These are phyloP conservation scores for Endoconidiophora polonica DNA, from an alignment of 2,329 filamentous ascomycete species.

Conservation along the genomic window DNA sequence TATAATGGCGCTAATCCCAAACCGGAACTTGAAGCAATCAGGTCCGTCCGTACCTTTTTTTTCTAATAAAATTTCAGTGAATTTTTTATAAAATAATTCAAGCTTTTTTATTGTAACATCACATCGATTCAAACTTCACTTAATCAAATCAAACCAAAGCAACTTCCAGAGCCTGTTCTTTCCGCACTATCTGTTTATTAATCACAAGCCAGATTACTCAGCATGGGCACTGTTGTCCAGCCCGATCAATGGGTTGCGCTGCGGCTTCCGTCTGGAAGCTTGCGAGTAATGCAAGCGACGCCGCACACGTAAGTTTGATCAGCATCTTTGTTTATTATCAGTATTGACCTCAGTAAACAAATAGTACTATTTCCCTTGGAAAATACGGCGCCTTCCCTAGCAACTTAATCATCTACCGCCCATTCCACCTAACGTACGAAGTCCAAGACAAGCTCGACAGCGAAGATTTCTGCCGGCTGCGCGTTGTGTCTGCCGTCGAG, in stretches of 20 bases:
- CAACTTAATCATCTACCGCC: conserved; percentile 79
- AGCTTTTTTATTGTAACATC: not conserved
- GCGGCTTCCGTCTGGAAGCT: conserved; percentile 40
- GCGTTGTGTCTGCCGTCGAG: conserved; percentile 65
- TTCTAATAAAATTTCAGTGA: not conserved
- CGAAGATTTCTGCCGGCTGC: conserved; percentile 50
- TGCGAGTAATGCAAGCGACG: conserved; percentile 38
- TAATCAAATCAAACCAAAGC: not conserved
- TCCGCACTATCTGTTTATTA: not conserved
- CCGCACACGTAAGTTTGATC: conserved; percentile 38
- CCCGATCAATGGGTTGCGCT: conserved; percentile 45
- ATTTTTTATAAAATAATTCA: not conserved
- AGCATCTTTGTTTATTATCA: not conserved
- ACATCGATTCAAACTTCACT: not conserved
- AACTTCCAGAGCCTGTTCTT: not conserved
- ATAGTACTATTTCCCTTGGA: conserved; percentile 68
- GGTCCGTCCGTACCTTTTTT: not conserved
- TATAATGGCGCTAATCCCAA: not conserved
- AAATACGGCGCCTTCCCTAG: conserved; percentile 87
- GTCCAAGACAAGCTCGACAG: conserved; percentile 53
- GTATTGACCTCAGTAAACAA: conserved; percentile 6
- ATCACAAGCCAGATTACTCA: not conserved
- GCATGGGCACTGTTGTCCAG: conserved; percentile 30
- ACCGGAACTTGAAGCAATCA: not conserved
- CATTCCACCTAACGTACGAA: conserved; percentile 84